Evolutionary conservation across 2,329 filamentous ascomycete genomes (phyloP).

Genomic region (Penicillium digitatum): DNA sequence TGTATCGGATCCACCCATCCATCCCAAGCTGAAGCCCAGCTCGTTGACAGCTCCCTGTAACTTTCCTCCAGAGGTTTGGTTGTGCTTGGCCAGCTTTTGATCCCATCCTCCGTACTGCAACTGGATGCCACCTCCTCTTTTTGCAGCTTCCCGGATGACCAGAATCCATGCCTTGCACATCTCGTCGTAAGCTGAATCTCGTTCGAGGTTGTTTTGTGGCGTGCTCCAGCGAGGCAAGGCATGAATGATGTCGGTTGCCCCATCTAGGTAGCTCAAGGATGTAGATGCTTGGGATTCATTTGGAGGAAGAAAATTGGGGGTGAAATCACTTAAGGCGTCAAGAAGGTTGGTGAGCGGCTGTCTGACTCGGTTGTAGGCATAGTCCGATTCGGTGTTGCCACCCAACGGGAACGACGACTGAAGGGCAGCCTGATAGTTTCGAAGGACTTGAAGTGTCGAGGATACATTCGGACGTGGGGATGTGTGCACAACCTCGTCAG

Average conservation of each 20-base stretch:
- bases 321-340: constrained; percentile 89
- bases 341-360: constrained; percentile 75
- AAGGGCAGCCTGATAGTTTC: constrained; percentile 74
- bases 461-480: constrained; percentile 83
- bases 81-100: constrained; percentile 78
- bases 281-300: constrained; percentile 78
- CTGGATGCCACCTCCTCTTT: constrained; percentile 84
- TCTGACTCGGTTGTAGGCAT: constrained; percentile 89
- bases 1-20: constrained; percentile 58
- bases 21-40: constrained; percentile 69
- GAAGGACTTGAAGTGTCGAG: constrained; percentile 74
- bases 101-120: constrained; percentile 92
- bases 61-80: constrained; percentile 77
- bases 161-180: constrained; percentile 89
- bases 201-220: constrained; percentile 83
- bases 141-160: constrained; percentile 85
- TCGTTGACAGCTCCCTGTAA: constrained; percentile 75
- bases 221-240: constrained; percentile 86
- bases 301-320: constrained; percentile 89
- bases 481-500: constrained; percentile 74
- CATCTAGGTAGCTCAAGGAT: constrained; percentile 83
- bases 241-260: constrained; percentile 85
- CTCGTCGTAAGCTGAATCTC: constrained; percentile 93
- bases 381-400: constrained; percentile 80
- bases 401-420: constrained; percentile 79